phyloP scores from a whole-genome alignment of 1,139 yeast genomes.

The Suhomyces bolitotheri region DNA sequence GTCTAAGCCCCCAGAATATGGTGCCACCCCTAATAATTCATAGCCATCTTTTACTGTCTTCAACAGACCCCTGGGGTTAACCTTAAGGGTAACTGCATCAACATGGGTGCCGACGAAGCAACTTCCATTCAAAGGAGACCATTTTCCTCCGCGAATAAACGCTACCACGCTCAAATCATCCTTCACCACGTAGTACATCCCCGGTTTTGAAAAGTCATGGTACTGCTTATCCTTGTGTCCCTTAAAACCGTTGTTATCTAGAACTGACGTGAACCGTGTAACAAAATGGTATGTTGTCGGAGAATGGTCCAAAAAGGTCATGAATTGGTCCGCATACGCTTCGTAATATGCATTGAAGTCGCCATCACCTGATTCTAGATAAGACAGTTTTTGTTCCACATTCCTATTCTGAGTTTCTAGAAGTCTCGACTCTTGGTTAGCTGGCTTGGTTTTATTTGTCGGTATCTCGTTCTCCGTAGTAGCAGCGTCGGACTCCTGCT shows the following conservation, averaged over 20 bases:
- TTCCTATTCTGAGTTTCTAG: neutral
- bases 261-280: slow-evolving; percentile 26
- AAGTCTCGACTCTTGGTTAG: neutral
- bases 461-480: no score
- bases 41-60: slow-evolving; percentile 32
- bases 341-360: slow-evolving; percentile 16
- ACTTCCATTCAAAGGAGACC: slow-evolving; percentile 41
- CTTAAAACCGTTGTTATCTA: slow-evolving; percentile 33
- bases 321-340: slow-evolving; percentile 31
- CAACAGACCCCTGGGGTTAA: slow-evolving; percentile 34
- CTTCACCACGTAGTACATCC: slow-evolving; percentile 34
- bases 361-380: neutral
- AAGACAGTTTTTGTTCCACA: neutral
- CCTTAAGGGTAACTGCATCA: slow-evolving; percentile 41
- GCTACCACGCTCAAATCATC: slow-evolving; percentile 43
- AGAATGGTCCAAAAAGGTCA: slow-evolving; percentile 38
- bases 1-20: slow-evolving; percentile 42
- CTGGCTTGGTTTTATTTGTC: neutral
- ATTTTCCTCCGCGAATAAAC: slow-evolving; percentile 40
- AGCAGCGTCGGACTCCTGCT: neutral
- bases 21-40: slow-evolving; percentile 46
- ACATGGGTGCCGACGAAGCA: slow-evolving; percentile 46
- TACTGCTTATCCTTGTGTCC: slow-evolving; percentile 28
- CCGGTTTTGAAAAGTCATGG: slow-evolving; percentile 12
- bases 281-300: slow-evolving; percentile 49